Percentiles rank a stretch among this genome's conserved stretches.
These are phyloP conservation scores for Calonectria pseudoturangicola DNA, from an alignment of 2,329 filamentous ascomycete species.

Conservation along the genomic window DNA sequence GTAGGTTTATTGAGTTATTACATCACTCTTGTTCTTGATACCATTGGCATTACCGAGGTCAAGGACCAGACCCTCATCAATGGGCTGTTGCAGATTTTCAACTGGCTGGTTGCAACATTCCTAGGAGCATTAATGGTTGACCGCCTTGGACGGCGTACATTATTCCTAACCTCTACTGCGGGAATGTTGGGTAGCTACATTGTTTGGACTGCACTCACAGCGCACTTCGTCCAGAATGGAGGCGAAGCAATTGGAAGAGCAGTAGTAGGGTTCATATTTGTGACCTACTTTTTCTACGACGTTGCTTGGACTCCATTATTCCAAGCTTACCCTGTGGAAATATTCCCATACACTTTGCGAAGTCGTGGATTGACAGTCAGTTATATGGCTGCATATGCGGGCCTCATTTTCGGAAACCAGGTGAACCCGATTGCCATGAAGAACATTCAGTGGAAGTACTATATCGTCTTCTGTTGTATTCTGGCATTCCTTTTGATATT, in stretches of 20 bases:
- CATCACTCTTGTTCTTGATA: slow-evolving; percentile 60
- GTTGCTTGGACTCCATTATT: slow-evolving; percentile 59
- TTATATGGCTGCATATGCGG: slow-evolving; percentile 38
- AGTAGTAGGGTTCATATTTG: slow-evolving; percentile 61
- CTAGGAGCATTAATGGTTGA: slow-evolving; percentile 62
- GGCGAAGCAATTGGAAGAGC: slow-evolving; percentile 46
- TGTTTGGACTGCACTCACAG: slow-evolving; percentile 57
- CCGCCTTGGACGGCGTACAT: slow-evolving; percentile 61
- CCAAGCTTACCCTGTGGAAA: slow-evolving; percentile 53
- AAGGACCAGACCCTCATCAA: slow-evolving; percentile 57
- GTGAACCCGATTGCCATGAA: slow-evolving; percentile 63
- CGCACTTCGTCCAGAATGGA: slow-evolving; percentile 44
- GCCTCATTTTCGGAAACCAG: slow-evolving; percentile 59
- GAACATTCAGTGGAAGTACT: slow-evolving; percentile 62
- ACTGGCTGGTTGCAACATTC: slow-evolving; percentile 60
- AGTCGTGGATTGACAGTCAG: slow-evolving; percentile 41
- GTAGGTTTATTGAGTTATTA: slow-evolving; percentile 51
- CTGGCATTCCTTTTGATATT: slow-evolving; percentile 55
- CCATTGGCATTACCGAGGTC: slow-evolving; percentile 61
- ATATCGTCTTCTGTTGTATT: slow-evolving; percentile 60
- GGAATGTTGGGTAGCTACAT: slow-evolving; percentile 59
- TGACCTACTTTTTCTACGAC: slow-evolving; percentile 61
- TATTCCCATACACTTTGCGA: slow-evolving; percentile 46
- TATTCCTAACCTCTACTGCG: slow-evolving; percentile 59
- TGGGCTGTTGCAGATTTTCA: slow-evolving; percentile 58